Conservation (phyloP, 2,329 filamentous ascomycete species). For the Hymenoscyphus infarciens region DNA sequence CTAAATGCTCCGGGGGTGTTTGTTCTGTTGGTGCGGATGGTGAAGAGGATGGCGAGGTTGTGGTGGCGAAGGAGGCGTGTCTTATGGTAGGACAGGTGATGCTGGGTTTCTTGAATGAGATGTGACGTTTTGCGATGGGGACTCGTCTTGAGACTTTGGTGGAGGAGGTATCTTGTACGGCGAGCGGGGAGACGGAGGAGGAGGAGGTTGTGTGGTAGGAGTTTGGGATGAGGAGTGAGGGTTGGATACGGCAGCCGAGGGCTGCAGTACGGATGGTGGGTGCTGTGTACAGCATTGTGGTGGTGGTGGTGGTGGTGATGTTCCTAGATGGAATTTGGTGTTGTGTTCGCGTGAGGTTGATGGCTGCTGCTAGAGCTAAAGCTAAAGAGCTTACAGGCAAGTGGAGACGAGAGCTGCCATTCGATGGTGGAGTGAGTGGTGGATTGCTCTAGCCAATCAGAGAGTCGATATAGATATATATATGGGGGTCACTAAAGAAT, state of each 20-base stretch:
- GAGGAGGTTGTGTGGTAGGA: slow-evolving; percentile 26
- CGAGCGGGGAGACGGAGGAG: slow-evolving; percentile 20
- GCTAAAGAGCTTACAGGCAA: background rate
- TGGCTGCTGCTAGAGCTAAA: background rate
- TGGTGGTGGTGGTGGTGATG: slow-evolving; percentile 1
- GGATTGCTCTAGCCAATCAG: no score
- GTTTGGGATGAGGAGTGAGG: slow-evolving; percentile 28
- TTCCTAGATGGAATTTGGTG: background rate
- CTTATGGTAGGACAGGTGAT: slow-evolving; percentile 11
- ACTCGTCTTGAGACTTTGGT: slow-evolving; percentile 23
- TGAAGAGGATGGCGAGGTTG: slow-evolving; percentile 17
- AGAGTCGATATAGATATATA: no score
- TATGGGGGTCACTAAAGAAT: no score
- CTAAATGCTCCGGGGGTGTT: slow-evolving; percentile 39
- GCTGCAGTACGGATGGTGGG: slow-evolving; percentile 33
- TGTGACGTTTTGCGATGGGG: slow-evolving; percentile 29
- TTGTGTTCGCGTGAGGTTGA: background rate
- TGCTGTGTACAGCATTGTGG: slow-evolving; percentile 32
- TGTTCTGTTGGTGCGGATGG: slow-evolving; percentile 13
- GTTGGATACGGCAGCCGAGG: slow-evolving; percentile 33
- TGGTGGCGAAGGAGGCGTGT: slow-evolving; percentile 21
- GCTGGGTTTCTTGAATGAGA: slow-evolving; percentile 25
- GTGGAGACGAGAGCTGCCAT: background rate
- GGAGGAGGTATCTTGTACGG: slow-evolving; percentile 18
- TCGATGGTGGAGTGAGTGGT: background rate